Base-by-base conservation (phyloP, 225 moss, liverwort and hornwort genomes). In the Climacium dendroides region DNA sequence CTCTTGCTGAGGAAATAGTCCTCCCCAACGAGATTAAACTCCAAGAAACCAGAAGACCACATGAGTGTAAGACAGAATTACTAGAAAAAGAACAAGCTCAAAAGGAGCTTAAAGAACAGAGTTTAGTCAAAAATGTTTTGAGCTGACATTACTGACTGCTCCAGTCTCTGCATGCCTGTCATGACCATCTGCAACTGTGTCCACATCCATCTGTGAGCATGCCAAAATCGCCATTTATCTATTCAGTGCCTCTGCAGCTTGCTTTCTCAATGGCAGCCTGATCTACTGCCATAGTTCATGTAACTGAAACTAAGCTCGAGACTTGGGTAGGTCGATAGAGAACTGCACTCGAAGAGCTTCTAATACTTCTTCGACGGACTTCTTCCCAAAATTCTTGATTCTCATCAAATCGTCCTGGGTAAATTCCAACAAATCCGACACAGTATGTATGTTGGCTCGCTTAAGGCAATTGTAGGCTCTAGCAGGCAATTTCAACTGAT, bases 341-440 rank as follows among this genome's bases (percentile, higher is more conserved):
- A 91, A 91, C 80, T 93, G 91, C 64, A 60, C 79, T 84, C 86
- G 80, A 60, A 93, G 89, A 60, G 92, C 92, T 84, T 91, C 92
- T 80, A 92, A 77, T 39, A 91, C 92, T 84, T 93, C 91, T 80
- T 91, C 91, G 26, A 93, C 91, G 13, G 92, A 93, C 64, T 93
- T 93, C 81, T 93, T 93, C 59, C 92, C 92, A 81, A 93, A 93
- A 78, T 93, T 93, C 86, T 93, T 93, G 81, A 93, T 93, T 65
- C 60, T 86, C 92, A 91, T n/a, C 91, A 93, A 84, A 50, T 93
- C 92, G 28, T 93, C 92, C 86, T 93, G 92, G 29, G 89, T 91
- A 13, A 77, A 88, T 48, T 93, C 91, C 88, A 91, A 83, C 86
- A 93, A 69, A 86, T 93, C 92, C 71, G 89, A 83, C 76, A 93